Conservation (phyloP, 139 green algal species). For the Axilococcus clingmanii region DNA sequence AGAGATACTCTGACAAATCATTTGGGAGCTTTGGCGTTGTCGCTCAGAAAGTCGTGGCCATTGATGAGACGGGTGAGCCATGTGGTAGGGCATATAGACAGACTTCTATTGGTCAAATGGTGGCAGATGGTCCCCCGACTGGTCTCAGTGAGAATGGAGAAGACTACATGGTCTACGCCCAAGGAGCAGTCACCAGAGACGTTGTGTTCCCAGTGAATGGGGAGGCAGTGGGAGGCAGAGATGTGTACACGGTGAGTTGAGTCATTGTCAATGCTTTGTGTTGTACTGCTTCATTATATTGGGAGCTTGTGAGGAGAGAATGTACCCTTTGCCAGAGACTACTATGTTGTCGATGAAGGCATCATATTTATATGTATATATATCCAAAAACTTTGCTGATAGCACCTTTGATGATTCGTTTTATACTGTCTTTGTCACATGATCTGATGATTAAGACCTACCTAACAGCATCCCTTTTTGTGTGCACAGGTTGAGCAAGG, state of each 20-base stretch:
- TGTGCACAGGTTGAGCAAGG: constrained; percentile 70
- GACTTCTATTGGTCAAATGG: constrained; percentile 22
- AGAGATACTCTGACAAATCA: constrained; percentile 46
- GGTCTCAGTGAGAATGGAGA: constrained; percentile 64
- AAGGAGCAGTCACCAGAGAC: constrained; percentile 62
- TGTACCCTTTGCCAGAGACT: neutral
- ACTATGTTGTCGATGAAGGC: neutral
- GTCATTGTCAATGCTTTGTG: neutral
- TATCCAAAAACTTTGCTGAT: constrained; percentile 37
- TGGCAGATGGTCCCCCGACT: constrained; percentile 74
- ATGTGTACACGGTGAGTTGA: constrained; percentile 45
- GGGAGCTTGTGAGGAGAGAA: constrained; percentile 14
- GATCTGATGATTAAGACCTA: neutral
- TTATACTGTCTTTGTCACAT: neutral
- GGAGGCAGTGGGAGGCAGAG: constrained; percentile 51
- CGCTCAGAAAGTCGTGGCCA: constrained; percentile 57
- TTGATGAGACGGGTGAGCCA: constrained; percentile 46
- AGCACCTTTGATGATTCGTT: neutral
- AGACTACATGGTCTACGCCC: constrained; percentile 57
- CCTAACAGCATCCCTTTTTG: neutral
- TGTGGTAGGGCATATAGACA: constrained; percentile 21
- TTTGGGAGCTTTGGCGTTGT: constrained; percentile 50
- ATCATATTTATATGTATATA: constrained; percentile 5
- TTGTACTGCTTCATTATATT: neutral
- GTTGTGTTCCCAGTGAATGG: constrained; percentile 69